Conservation (phyloP, 2,329 filamentous ascomycete species). For the Phaeoacremonium minimum region DNA sequence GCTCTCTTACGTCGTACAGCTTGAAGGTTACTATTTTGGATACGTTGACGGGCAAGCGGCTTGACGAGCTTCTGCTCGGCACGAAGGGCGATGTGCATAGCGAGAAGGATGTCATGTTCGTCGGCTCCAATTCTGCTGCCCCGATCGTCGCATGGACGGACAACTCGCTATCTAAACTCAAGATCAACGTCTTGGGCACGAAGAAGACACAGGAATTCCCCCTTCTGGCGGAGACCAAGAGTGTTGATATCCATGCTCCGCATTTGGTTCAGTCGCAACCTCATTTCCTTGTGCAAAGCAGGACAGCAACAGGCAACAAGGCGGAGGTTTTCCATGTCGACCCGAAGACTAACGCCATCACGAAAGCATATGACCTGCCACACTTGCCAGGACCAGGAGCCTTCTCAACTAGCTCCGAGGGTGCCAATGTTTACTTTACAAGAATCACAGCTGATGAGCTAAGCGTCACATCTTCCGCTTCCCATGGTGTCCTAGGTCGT, state of each 20-base stretch:
- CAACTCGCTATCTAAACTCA: constrained; percentile 55
- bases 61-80: constrained; percentile 66
- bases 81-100: constrained; percentile 70
- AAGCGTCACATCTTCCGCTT: constrained; percentile 69
- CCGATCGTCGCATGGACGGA: constrained; percentile 76
- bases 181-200: constrained; percentile 65
- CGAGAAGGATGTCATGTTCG: constrained; percentile 64
- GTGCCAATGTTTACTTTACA: constrained; percentile 84
- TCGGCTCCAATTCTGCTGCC: constrained; percentile 70
- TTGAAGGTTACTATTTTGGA: constrained; percentile 74
- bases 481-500: constrained; percentile 69
- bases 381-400: constrained; percentile 65
- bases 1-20: constrained; percentile 65
- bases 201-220: constrained; percentile 52
- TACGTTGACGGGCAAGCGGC: constrained; percentile 64
- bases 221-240: constrained; percentile 39
- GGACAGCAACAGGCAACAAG: constrained; percentile 66
- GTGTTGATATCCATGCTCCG: constrained; percentile 69
- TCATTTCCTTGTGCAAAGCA: constrained; percentile 82
- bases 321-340: constrained; percentile 85
- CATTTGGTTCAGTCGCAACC: constrained; percentile 65
- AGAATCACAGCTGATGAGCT: constrained; percentile 73
- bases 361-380: constrained; percentile 78
- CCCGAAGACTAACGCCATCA: constrained; percentile 61
- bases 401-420: constrained; percentile 73